Evolutionary conservation across 371 early-diverging fungal genomes (phyloP), one percentile per base, ranked within the genome.

Genomic region (Umbelopsis sp.): DNA sequence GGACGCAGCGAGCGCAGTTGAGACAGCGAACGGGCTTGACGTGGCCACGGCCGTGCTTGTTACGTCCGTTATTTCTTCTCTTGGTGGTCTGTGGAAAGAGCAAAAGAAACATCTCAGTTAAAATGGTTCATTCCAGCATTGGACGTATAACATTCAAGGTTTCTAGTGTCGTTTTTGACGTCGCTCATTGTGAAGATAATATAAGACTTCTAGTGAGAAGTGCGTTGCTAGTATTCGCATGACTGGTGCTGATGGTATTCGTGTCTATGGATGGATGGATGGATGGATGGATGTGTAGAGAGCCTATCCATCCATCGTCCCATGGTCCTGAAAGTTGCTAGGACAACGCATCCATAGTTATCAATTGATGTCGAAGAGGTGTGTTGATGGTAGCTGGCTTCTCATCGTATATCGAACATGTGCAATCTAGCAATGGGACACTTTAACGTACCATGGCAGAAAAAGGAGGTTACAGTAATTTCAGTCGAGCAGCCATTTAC

Each of bases 1-100:
- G 97, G 72, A 95, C 94, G 79, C 95, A 93, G 84, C 97, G 93
- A 72, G 91, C 92, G 89, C 99, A 99, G 95, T 99, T 98, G 80
- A 94, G 93, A 91, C 99, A 99, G 79, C 99, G 95, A 77, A 98
- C 93, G 73, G 90, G 91, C 86, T 91, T 93, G 82, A 91, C 93
- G 91, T 98, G 96, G 79, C 99, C 99, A 85, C 99, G 96, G 76
- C 98, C 98, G 81, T 94, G 88, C 93, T 99, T 99, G 89, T 91
- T 90, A 85, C 99, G 95, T 89, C 99, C 99, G 88, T 96, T 90
- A 87, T 99, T 99, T 88, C 98, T 93, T 90, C 99, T 93, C 90
- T 99, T 99, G 86, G 86, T 79, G 80, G 97, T 97, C 97, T 92
- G 44, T 66, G 51, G n/a, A 35, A 63, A 4, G 12, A 16, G 12